Evolutionary conservation across 148 eudicot genomes (phyloP), one percentile per base, ranked within the genome.

Genomic region (Agrostemma githago): DNA sequence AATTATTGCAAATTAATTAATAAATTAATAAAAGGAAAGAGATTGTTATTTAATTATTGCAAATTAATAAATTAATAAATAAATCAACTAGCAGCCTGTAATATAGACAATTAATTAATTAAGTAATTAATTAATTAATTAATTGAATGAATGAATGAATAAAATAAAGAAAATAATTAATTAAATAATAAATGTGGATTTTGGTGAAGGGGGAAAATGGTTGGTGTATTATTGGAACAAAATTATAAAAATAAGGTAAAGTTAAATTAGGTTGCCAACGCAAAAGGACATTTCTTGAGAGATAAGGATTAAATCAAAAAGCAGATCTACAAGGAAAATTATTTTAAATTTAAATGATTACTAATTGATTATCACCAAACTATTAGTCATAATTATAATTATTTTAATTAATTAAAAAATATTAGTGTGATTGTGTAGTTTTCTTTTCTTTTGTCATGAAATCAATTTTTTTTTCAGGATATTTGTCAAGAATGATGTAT

Each of bases 191-290:
- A 12, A 67, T 89, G 86, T 90, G 90, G 82, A 85, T 86, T 93
- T 84, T 87, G 77, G 90, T 88, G 86, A 84, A 90, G 87, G 79
- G 2, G 87, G 79, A 8, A 85, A 89, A 89, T 81, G 82, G 84
- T 84, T 89, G 92, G 88, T 88, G 87, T 83, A 83, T 85, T 51
- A 11, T 26, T 26, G 46, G 46, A 43, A 43, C 5, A 51, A 11
- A 11, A 11, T 10, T 11, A 51, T 8, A 10, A 0, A 11, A 84
- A 77, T 83, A 66, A 82, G 89, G 83, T 85, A 93, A 93, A 89
- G 98, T 86, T 86, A 89, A 89, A 93, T 93, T 93, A 88, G 98
- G 98, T 89, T 89, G 96, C 88, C 96, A 90, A 89, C 87, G 84
- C 91, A 83, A 86, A 86, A 87, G 88, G 89, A 86, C 90, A 86